These are phyloP conservation scores for Saxispiralis lemnorum DNA, from an alignment of 495 filamentous ascomycete species.

Conservation along the genomic window DNA sequence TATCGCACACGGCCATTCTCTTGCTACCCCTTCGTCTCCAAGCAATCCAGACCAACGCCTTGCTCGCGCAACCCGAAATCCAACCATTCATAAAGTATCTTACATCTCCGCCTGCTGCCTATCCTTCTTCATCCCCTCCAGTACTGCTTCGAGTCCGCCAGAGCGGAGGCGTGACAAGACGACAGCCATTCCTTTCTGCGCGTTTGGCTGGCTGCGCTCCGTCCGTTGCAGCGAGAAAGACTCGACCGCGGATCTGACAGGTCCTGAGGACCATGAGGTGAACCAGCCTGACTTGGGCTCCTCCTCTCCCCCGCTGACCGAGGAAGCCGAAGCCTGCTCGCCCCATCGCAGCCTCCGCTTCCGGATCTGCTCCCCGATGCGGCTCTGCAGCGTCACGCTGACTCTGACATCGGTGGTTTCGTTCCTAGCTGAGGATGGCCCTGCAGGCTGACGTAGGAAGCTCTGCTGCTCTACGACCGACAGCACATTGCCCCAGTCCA, in stretches of 20 bases:
- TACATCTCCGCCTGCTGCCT: slow-evolving; percentile 25
- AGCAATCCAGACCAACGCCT: too few relatives aligned
- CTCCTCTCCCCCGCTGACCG: slow-evolving; percentile 25
- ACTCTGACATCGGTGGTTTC: slow-evolving; percentile 70
- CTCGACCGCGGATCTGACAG: slow-evolving; percentile 81
- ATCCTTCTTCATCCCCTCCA: slow-evolving; percentile 69
- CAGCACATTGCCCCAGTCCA: slow-evolving; percentile 63
- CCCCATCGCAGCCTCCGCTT: slow-evolving; percentile 39
- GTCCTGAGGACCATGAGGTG: slow-evolving; percentile 54
- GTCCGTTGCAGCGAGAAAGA: slow-evolving; percentile 69
- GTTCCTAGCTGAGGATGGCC: slow-evolving; percentile 19
- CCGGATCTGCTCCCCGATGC: slow-evolving; percentile 48
- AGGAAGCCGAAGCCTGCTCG: slow-evolving; percentile 21
- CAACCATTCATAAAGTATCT: not conserved
- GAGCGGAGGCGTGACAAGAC: slow-evolving; percentile 71
- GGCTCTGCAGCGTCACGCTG: slow-evolving; percentile 67
- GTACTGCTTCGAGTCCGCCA: slow-evolving; percentile 67
- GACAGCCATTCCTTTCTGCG: slow-evolving; percentile 86
- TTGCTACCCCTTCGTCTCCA: too few relatives aligned
- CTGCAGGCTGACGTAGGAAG: slow-evolving; percentile 37
- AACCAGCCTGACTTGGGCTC: slow-evolving; percentile 42
- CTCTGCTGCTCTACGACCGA: slow-evolving; percentile 79
- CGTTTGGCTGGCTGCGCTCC: slow-evolving; percentile 64
- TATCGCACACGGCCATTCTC: too few relatives aligned
- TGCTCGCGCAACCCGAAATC: too few relatives aligned